These are phyloP conservation scores for Oryza meyeriana DNA, from an alignment of 176 grass and related monocot species.

Conservation along the genomic window DNA sequence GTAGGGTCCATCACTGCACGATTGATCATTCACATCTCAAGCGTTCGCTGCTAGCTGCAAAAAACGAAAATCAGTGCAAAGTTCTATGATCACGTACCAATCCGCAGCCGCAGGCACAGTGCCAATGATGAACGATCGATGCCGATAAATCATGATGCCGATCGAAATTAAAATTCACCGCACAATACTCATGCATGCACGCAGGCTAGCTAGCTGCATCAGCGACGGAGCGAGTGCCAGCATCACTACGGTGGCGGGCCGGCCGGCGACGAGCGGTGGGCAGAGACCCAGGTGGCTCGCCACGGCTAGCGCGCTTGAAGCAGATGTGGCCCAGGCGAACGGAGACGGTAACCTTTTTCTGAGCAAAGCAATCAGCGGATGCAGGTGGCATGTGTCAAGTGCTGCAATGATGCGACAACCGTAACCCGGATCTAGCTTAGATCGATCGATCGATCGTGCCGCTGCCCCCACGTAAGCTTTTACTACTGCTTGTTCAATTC, in stretches of 20 bases:
- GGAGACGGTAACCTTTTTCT: not conserved
- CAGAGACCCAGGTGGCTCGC: slow-evolving; percentile 23
- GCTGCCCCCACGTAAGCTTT: not conserved
- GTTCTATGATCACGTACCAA: not conserved
- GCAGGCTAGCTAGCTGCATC: not conserved
- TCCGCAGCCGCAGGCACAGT: not conserved
- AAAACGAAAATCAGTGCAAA: not conserved
- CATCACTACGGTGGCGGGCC: not conserved
- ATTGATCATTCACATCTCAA: not conserved
- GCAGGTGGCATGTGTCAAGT: not conserved
- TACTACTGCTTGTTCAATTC: not conserved
- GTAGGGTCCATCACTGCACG: not conserved
- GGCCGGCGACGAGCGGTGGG: slow-evolving; percentile 30
- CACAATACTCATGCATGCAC: not conserved
- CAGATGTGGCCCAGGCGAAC: not conserved
- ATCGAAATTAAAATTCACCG: not conserved
- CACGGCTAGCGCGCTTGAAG: not conserved
- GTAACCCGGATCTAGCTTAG: not conserved
- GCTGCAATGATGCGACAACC: slow-evolving; percentile 32
- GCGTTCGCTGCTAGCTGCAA: not conserved
- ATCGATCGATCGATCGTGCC: not conserved
- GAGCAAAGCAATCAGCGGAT: not conserved
- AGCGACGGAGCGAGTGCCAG: not conserved
- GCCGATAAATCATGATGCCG: not conserved
- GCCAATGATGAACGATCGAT: slow-evolving; percentile 5